These are phyloP conservation scores for Drechslera avenae DNA, from an alignment of 2,329 filamentous ascomycete species.

Conservation along the genomic window DNA sequence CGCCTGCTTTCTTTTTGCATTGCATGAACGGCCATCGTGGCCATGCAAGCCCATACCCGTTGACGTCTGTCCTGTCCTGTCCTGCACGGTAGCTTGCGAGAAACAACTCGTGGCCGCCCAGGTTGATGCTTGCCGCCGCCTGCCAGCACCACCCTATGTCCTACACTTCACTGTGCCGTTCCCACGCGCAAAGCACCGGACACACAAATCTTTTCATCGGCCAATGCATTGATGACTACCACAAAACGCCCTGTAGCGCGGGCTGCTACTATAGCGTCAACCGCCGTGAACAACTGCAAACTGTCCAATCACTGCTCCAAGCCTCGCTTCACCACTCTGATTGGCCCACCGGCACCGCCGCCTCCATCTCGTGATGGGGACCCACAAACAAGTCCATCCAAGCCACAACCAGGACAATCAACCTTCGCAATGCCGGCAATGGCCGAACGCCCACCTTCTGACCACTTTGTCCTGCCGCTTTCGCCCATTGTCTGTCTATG, in stretches of 20 bases:
- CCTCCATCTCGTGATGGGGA: conserved; percentile 20
- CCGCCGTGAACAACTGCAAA: conserved; percentile 14
- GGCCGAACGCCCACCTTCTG: background rate
- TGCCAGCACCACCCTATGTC: background rate
- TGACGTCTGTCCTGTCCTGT: background rate
- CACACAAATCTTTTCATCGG: conserved; percentile 7
- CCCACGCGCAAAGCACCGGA: conserved; percentile 6
- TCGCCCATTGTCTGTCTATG: background rate
- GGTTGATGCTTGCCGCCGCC: conserved; percentile 4
- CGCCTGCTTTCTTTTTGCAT: background rate
- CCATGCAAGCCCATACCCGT: conserved; percentile 8
- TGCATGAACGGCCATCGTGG: conserved; percentile 10
- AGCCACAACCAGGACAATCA: conserved; percentile 14
- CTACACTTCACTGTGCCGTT: background rate
- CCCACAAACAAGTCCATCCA: conserved; percentile 24
- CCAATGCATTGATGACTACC: conserved; percentile 29
- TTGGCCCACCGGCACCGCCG: conserved; percentile 38
- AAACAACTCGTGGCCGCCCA: background rate
- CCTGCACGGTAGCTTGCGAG: background rate
- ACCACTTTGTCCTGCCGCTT: conserved; percentile 2
- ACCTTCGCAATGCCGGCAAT: background rate
- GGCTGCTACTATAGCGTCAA: conserved; percentile 22
- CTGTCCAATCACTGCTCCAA: conserved; percentile 33
- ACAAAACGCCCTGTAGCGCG: conserved; percentile 12
- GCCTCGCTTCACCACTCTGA: conserved; percentile 21